These are phyloP conservation scores for Artemisia annua DNA, from an alignment of 129 eudicot species.

Conservation along the genomic window DNA sequence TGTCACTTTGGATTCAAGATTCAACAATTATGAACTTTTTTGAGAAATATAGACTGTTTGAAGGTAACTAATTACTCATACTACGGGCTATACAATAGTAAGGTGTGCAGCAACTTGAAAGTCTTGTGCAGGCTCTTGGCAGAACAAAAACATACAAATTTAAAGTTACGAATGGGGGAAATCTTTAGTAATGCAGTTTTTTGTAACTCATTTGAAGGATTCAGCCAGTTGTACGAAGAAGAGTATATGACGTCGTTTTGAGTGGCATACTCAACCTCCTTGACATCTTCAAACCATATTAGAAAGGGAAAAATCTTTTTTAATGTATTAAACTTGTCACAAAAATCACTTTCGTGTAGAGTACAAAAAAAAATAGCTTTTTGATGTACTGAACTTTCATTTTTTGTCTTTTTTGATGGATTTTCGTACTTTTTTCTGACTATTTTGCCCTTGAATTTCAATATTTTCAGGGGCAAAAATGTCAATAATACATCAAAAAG, in stretches of 20 bases:
- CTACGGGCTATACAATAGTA: not conserved
- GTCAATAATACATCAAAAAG: too few species aligned
- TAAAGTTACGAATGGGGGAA: not conserved
- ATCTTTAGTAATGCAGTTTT: not conserved
- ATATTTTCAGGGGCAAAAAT: too few species aligned
- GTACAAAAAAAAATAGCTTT: too few species aligned
- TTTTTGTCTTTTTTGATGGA: too few species aligned
- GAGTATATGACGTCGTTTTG: not conserved
- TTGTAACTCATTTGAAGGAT: not conserved
- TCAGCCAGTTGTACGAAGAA: not conserved
- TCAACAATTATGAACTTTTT: not conserved
- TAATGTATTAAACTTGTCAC: too few species aligned
- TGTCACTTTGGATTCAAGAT: not conserved
- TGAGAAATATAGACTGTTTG: not conserved
- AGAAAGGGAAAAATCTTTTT: too few species aligned
- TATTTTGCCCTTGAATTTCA: too few species aligned
- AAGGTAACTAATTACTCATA: not conserved
- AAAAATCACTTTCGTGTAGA: too few species aligned
- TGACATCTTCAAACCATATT: not conserved
- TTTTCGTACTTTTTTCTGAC: too few species aligned
- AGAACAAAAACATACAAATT: not conserved
- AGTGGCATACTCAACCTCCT: not conserved
- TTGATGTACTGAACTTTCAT: too few species aligned
- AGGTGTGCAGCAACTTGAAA: not conserved
- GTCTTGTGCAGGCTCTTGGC: not conserved